Conservation (phyloP, 1,284 basidiomycete species). For the Cystobasidium slooffiae region DNA sequence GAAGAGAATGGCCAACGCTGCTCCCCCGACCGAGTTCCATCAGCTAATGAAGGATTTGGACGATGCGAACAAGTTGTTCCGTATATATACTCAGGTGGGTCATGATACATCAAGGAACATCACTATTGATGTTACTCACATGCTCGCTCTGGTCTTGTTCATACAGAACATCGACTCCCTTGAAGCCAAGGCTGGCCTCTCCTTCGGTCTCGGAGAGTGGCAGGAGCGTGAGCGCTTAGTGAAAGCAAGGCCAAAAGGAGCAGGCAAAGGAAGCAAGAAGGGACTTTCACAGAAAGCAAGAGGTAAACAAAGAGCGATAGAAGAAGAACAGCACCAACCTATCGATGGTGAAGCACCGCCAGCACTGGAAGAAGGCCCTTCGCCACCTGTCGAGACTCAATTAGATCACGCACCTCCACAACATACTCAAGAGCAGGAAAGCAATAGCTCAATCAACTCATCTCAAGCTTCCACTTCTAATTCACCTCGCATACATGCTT, state of each 20-base stretch:
- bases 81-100: slow-evolving; percentile 82
- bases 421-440: too few relatives aligned
- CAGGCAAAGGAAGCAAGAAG: slow-evolving; percentile 23
- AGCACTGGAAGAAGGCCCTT: not conserved
- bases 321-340: not conserved
- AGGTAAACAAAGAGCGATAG: slow-evolving; percentile 35
- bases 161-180: slow-evolving; percentile 80
- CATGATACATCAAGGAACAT: not conserved
- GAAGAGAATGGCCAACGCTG: slow-evolving; percentile 71
- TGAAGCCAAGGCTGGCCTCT: slow-evolving; percentile 80
- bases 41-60: slow-evolving; percentile 74
- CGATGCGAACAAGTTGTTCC: slow-evolving; percentile 73
- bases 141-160: not conserved
- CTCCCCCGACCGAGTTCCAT: slow-evolving; percentile 83
- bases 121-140: not conserved
- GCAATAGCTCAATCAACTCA: too few relatives aligned
- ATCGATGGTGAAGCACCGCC: not conserved
- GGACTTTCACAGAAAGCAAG: slow-evolving; percentile 28
- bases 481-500: not conserved
- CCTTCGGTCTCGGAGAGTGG: slow-evolving; percentile 65
- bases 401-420: too few relatives aligned
- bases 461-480: slow-evolving; percentile 7
- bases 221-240: slow-evolving; percentile 27
- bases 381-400: too few relatives aligned
- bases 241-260: slow-evolving; percentile 5